Conservation (phyloP, 192 early-diverging fungal genomes). For the Thoreauomyces humboldtii region DNA sequence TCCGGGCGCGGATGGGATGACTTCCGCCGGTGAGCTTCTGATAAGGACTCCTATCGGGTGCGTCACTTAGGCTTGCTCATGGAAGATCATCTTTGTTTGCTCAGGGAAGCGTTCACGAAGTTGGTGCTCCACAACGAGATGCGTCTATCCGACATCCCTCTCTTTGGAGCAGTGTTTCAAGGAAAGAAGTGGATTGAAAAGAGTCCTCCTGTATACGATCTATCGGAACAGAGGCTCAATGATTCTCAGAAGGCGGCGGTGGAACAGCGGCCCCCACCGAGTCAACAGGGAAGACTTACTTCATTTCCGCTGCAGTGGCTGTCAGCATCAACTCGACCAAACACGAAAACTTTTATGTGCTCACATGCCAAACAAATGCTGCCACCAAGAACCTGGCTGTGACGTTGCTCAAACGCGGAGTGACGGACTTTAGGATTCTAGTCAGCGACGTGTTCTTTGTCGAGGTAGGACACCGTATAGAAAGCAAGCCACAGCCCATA, state of each 20-base stretch:
- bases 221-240: slow-evolving; percentile 10
- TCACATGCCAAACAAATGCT: slow-evolving; percentile 18
- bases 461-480: slow-evolving; percentile 2
- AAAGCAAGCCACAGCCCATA: too few relatives aligned
- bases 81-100: too few relatives aligned
- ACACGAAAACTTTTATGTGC: slow-evolving; percentile 22
- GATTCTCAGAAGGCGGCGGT: not conserved
- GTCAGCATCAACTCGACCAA: slow-evolving; percentile 12
- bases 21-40: slow-evolving; percentile 9
- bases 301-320: slow-evolving; percentile 19
- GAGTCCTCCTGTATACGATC: not conserved
- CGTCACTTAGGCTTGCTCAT: too few relatives aligned
- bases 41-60: too few relatives aligned
- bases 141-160: not conserved
- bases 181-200: not conserved
- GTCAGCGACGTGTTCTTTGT: slow-evolving; percentile 11
- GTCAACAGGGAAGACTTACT: slow-evolving; percentile 19
- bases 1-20: not conserved
- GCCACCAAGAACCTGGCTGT: slow-evolving; percentile 14
- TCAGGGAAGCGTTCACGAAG: slow-evolving; percentile 13
- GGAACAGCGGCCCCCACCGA: too few relatives aligned
- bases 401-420: slow-evolving; percentile 4
- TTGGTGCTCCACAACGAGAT: slow-evolving; percentile 8
- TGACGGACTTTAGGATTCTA: slow-evolving; percentile 10
- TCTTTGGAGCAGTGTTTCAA: slow-evolving; percentile 2